Evolutionary conservation across 306 rosid species (phyloP), one percentile per base, ranked within the genome.

Genomic region (Dicorynia guianensis): DNA sequence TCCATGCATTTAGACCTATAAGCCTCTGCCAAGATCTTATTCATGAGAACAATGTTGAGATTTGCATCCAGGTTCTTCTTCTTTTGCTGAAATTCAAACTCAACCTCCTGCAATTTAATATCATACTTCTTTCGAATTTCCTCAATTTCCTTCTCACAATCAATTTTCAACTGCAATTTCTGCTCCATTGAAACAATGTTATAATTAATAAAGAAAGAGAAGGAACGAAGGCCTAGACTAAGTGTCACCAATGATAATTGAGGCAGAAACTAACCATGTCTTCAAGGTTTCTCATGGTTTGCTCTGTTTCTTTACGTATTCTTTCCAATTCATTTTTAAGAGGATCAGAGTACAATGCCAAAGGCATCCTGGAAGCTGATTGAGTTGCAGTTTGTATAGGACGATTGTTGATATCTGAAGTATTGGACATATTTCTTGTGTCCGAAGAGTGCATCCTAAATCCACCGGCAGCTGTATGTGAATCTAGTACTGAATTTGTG

Each of bases 41-140:
- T 83, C 83, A 63, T 66, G 67, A 36, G 40, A 74, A 92, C 90
- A 67, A 64, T 75, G 61, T 56, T 63, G 50, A 25, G 68, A 69
- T 19, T 77, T 70, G 77, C 57, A 30, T 94, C 90, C 40, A 87
- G 77, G 59, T 74, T 74, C 62, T 70, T 85, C 90, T 49, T 80
- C 52, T 72, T 64, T 55, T 60, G 60, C 50, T 69, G 79, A 75
- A 76, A 83, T 42, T 77, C 89, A 69, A 58, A 49, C 44, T 87
- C 96, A 30, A 48, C 39, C 69, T 87, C 90, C 76, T 77, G 83
- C 20, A 71, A 20, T 74, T 80, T 86, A 47, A 50, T 46, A 6
- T 83, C 95, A 72, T 85, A 94, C 84, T 90, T 89, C 66, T 63
- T 77, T 42, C 42, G 86, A 79, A 91, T 75, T 84, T 89, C 89